Evolutionary conservation across 306 rosid species (phyloP).

Genomic region (Parietaria judaica): DNA sequence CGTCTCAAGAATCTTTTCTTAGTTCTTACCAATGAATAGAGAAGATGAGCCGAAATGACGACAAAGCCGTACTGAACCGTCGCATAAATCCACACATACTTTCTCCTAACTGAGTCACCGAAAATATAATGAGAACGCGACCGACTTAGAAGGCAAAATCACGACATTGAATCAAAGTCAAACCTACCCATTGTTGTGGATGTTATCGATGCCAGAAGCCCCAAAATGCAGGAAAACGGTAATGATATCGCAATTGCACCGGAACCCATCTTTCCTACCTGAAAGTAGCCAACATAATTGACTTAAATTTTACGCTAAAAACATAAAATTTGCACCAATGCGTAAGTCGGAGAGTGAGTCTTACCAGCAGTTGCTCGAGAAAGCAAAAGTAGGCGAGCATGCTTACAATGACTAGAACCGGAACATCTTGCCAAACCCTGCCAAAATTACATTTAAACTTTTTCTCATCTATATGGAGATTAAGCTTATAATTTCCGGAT

Average conservation of each 20-base stretch:
- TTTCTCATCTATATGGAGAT: too few relatives aligned
- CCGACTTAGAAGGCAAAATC: not conserved
- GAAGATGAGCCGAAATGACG: conserved; percentile 46
- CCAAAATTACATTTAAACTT: not conserved
- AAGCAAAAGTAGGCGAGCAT: conserved; percentile 44
- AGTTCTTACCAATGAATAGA: conserved; percentile 55
- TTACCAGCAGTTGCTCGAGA: conserved; percentile 45
- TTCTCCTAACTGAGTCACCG: conserved; percentile 47
- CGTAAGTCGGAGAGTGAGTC: conserved; percentile 2
- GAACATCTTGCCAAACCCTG: conserved; percentile 55
- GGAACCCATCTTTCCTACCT: conserved; percentile 61
- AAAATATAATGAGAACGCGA: conserved; percentile 5
- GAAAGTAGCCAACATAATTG: not conserved
- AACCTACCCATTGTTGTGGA: conserved; percentile 66
- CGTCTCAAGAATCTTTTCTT: not conserved
- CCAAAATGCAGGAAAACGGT: conserved; percentile 73
- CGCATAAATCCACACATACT: conserved; percentile 69
- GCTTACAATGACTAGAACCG: conserved; percentile 37
- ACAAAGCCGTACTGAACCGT: conserved; percentile 49
- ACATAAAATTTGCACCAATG: not conserved
- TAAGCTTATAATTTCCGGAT: too few relatives aligned
- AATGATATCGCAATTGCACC: conserved; percentile 66
- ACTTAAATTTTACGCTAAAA: not conserved
- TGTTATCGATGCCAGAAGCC: conserved; percentile 77
- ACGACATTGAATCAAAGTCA: conserved; percentile 11